Evolutionary conservation across 345 rosid species (phyloP).

Genomic region (Rhizophora apiculata): DNA sequence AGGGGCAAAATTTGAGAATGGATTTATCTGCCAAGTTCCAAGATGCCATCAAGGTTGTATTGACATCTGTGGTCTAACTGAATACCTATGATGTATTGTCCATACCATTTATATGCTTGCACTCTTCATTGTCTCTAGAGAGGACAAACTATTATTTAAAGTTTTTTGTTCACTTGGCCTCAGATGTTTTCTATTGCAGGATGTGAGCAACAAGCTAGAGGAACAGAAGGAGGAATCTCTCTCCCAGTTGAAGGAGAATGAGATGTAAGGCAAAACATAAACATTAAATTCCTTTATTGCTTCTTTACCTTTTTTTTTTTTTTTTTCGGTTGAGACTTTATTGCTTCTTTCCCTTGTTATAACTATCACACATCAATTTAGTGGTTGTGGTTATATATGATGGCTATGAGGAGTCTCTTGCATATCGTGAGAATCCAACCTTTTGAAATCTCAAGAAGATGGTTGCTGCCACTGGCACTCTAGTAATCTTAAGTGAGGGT

Average conservation of each 20-base stretch:
- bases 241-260: slow-evolving; percentile 85
- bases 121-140: slow-evolving; percentile 1
- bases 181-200: slow-evolving; percentile 44
- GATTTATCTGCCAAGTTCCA: slow-evolving; percentile 87
- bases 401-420: background rate
- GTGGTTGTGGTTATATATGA: too few relatives aligned
- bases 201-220: slow-evolving; percentile 81
- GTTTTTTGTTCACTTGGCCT: background rate
- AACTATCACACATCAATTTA: too few relatives aligned
- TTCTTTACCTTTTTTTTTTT: background rate
- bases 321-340: background rate
- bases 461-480: background rate
- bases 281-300: background rate
- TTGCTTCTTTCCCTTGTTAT: too few relatives aligned
- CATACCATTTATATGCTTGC: background rate
- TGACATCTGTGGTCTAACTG: slow-evolving; percentile 4
- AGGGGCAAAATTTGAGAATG: slow-evolving; percentile 81
- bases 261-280: slow-evolving; percentile 55
- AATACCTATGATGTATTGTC: background rate
- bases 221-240: slow-evolving; percentile 85
- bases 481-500: background rate
- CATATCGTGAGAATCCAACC: background rate
- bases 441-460: background rate
- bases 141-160: background rate
- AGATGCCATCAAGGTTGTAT: slow-evolving; percentile 80